These are phyloP conservation scores for Panicum virgatum DNA, from an alignment of 202 grass and related monocot genomes.

Conservation along the genomic window DNA sequence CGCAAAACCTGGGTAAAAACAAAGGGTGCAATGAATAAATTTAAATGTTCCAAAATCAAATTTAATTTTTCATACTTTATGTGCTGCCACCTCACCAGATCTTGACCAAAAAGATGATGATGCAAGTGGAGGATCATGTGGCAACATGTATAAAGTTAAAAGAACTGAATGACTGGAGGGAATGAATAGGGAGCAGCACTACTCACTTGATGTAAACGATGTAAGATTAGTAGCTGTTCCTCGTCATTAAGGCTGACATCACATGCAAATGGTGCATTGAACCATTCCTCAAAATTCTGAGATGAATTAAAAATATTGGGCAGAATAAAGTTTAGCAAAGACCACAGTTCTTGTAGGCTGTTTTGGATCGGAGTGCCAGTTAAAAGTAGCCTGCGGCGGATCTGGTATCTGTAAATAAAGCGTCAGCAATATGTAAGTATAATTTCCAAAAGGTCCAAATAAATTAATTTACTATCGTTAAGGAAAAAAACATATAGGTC, in stretches of 20 bases:
- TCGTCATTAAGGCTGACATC: constrained; percentile 91
- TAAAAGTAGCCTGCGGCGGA: constrained; percentile 89
- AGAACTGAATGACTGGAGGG: constrained; percentile 1
- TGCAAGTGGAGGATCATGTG: constrained; percentile 1
- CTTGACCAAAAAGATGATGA: constrained; percentile 26
- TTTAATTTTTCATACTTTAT: constrained; percentile 21
- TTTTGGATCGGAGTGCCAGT: constrained; percentile 99
- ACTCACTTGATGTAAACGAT: constrained; percentile 97
- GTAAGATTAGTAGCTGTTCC: constrained; percentile 90
- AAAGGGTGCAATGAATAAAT: constrained; percentile 30
- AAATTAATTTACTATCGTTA: constrained; percentile 5
- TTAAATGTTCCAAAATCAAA: not conserved
- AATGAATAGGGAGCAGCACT: constrained; percentile 25
- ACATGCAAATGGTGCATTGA: constrained; percentile 96
- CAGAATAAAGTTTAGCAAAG: constrained; percentile 97
- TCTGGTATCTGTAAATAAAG: constrained; percentile 72
- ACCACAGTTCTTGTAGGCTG: constrained; percentile 95
- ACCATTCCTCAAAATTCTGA: constrained; percentile 99
- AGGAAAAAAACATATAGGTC: constrained; percentile 22
- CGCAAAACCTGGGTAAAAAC: constrained; percentile 74
- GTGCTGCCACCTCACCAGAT: constrained; percentile 22
- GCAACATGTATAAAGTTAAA: constrained; percentile 17
- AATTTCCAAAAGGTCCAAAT: constrained; percentile 8
- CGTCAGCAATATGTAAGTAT: constrained; percentile 27
- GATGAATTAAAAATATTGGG: constrained; percentile 99